phyloP scores from a whole-genome alignment of 495 filamentous ascomycete genomes.

The Hypomontagnella submonticulosa region DNA sequence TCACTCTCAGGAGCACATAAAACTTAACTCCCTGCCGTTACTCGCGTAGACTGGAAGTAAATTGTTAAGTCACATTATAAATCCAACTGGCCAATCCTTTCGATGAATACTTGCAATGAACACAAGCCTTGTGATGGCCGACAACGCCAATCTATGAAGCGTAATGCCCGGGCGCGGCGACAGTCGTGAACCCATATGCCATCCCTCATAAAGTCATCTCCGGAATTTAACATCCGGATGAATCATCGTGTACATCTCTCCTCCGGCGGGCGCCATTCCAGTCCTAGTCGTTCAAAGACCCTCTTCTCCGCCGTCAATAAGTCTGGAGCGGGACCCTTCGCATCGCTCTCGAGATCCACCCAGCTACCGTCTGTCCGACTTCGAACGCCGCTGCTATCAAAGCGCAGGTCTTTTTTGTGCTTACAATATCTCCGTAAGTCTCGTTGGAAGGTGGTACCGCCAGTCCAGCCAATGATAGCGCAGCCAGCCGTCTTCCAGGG shows the following conservation, averaged over 20 bases:
- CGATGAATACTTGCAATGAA: too few relatives aligned
- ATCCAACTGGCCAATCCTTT: too few relatives aligned
- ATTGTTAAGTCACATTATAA: too few relatives aligned
- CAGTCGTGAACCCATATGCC: too few relatives aligned
- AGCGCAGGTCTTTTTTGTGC: conserved; percentile 77
- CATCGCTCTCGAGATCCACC: conserved; percentile 68
- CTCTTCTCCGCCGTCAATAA: conserved; percentile 79
- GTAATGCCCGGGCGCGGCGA: too few relatives aligned
- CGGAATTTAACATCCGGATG: too few relatives aligned
- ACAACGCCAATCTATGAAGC: too few relatives aligned
- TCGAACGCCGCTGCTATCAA: conserved; percentile 89
- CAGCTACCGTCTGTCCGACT: conserved; percentile 70
- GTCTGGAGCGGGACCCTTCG: conserved; percentile 57
- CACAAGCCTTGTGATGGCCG: too few relatives aligned
- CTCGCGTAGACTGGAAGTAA: too few relatives aligned
- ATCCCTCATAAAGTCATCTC: too few relatives aligned
- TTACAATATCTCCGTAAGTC: conserved; percentile 86
- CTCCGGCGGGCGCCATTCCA: conserved; percentile 77
- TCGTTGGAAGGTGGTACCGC: conserved; percentile 88
- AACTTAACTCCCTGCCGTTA: too few relatives aligned
- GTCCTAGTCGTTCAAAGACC: conserved; percentile 81
- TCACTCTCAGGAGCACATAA: too few relatives aligned
- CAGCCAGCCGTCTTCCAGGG: conserved; percentile 91
- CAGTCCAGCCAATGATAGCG: conserved; percentile 88
- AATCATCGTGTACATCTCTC: conserved; percentile 79